phyloP scores from a whole-genome alignment of 352 stramenopile species.

The Phytopythium montanum region DNA sequence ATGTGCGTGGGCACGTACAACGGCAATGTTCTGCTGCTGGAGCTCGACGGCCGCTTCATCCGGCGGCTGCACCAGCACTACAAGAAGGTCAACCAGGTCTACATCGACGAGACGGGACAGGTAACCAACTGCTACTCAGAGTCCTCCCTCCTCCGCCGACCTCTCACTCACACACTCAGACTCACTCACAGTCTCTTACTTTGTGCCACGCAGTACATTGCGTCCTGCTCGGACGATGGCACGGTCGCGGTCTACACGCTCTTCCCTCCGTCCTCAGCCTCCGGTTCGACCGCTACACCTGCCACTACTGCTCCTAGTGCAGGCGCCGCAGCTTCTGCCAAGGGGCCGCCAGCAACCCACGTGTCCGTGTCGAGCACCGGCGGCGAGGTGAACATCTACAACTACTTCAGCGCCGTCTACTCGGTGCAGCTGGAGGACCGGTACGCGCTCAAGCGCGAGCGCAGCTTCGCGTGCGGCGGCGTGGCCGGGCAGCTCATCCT shows the following conservation, averaged over 20 bases:
- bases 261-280: constrained; percentile 30
- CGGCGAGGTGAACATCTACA: constrained; percentile 88
- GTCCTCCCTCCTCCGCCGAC: no score
- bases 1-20: constrained; percentile 74
- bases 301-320: constrained; percentile 13
- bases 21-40: constrained; percentile 74
- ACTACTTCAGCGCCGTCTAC: constrained; percentile 85
- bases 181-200: no score
- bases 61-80: constrained; percentile 82
- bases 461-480: constrained; percentile 79
- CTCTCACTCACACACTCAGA: no score
- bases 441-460: constrained; percentile 79
- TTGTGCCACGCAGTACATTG: constrained; percentile 74
- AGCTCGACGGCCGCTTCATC: constrained; percentile 75
- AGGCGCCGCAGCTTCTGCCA: constrained; percentile 15
- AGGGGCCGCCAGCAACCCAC: constrained; percentile 14
- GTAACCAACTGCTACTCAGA: constrained; percentile 13
- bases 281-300: background rate
- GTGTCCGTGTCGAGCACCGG: constrained; percentile 60
- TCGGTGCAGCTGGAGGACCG: constrained; percentile 71
- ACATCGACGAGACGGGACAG: constrained; percentile 79
- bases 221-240: constrained; percentile 82
- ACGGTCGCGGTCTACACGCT: constrained; percentile 80
- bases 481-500: constrained; percentile 76
- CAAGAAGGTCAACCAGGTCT: constrained; percentile 86